Base-by-base conservation (phyloP, 2,329 filamentous ascomycete species). In the Pseudogymnoascus sp. region DNA sequence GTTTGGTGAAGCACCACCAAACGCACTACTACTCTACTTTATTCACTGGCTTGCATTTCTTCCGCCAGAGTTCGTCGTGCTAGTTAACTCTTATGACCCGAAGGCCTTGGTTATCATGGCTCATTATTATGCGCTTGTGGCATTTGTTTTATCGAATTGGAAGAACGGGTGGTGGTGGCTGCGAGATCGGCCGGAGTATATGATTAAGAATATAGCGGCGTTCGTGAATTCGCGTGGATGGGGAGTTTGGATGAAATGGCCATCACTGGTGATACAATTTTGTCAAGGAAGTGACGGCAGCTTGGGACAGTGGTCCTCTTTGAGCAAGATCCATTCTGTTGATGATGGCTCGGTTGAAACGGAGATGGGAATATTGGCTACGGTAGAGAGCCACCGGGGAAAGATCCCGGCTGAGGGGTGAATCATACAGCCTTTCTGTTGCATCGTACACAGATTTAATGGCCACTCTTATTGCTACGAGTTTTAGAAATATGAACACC, bases 171-270 rank as follows among this genome's bases (percentile, higher is more conserved):
- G 65, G 65, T 68, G 66, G 66, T 68, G 67, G 67, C 62, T 62
- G 61, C 62, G 64, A 50, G 64, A 67, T 21, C 67, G 67, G 40
- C 67, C 65, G n/a, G 62, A 23, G 11, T 68, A 65, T 50, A 68
- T 68, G 66, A 64, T 68, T 2, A 35, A 63, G 11, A 67, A 65
- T 8, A 68, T 68, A 33, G 56, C 62, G 1, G 40, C 60, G 11
- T 67, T 62, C 18, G 40, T 67, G 5, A 3, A 10, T 33, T 33
- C 2, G 11, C 1, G 50, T 33, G 62, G 50, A 0, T 68, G 65
- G 65, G 61, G 37, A 12, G 37, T 53, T 4, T 68, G 65, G 62
- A 65, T 67, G 66, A 60, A 64, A 21, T 68, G 66, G 67, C 67
- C 67, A 8, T 21, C 21, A 33, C n/a, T 33, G 10, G 28, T 56